These are phyloP conservation scores for Globisporangium sylvaticum DNA, from an alignment of 352 stramenopile species.

Conservation along the genomic window DNA sequence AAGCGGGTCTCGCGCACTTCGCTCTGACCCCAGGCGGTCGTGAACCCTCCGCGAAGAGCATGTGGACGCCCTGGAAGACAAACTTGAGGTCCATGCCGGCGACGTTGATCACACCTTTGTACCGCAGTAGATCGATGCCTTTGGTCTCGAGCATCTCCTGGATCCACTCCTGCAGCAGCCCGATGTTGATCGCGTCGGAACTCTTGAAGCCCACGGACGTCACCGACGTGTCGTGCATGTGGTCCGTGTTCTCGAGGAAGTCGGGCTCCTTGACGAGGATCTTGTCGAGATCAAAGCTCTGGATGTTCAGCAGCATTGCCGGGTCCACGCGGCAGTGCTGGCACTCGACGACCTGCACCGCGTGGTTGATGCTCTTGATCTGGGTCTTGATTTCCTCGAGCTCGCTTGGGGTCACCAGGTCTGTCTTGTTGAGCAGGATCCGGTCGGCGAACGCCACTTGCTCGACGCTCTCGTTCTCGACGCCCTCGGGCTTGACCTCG, in stretches of 20 bases:
- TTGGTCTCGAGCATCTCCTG: conserved; percentile 88
- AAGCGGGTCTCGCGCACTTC: conserved; percentile 89
- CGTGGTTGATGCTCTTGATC: conserved; percentile 48
- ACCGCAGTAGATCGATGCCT: conserved; percentile 90
- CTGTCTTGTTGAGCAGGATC: conserved; percentile 96
- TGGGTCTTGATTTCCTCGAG: conserved; percentile 27
- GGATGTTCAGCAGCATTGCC: conserved; percentile 34
- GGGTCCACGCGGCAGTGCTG: conserved; percentile 45
- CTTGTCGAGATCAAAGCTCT: conserved; percentile 45
- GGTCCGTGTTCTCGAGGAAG: conserved; percentile 41
- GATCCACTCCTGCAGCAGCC: conserved; percentile 95
- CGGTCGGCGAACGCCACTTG: conserved; percentile 96
- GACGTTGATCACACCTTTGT: conserved; percentile 93
- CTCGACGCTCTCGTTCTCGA: conserved; percentile 88
- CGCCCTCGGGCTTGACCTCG: conserved; percentile 22
- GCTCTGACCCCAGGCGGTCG: conserved; percentile 74
- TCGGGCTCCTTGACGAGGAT: conserved; percentile 47
- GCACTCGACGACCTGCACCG: conserved; percentile 44
- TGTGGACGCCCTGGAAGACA: conserved; percentile 95
- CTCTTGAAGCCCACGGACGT: conserved; percentile 38
- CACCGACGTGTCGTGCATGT: conserved; percentile 40
- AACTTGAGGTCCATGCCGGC: conserved; percentile 91
- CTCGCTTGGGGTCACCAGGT: conserved; percentile 89
- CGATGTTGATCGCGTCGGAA: conserved; percentile 70
- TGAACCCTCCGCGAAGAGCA: conserved; percentile 91